phyloP scores from a whole-genome alignment of 768 basidiomycete genomes.

The Phanerodontia chrysosporium region DNA sequence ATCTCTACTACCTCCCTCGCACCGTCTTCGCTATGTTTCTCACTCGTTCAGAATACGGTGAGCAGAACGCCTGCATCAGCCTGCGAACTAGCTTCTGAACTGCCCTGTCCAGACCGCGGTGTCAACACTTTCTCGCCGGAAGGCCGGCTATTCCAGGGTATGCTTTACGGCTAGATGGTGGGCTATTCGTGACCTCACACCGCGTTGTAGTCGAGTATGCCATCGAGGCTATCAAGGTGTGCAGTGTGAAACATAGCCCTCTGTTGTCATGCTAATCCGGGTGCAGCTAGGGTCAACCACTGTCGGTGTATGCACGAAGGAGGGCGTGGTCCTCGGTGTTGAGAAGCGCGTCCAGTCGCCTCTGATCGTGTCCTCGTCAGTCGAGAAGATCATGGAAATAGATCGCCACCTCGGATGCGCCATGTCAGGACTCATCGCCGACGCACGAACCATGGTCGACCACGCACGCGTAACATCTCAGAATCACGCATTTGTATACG shows the following conservation, averaged over 20 bases:
- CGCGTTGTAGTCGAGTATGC: slow-evolving; percentile 86
- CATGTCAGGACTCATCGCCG: slow-evolving; percentile 96
- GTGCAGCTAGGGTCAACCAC: slow-evolving; percentile 94
- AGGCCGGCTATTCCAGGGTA: slow-evolving; percentile 97
- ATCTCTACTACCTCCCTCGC: not conserved
- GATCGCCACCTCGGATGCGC: slow-evolving; percentile 95
- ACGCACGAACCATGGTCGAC: slow-evolving; percentile 99
- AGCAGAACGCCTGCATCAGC: slow-evolving; percentile 1
- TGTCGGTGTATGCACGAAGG: slow-evolving; percentile 86
- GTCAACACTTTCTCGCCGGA: slow-evolving; percentile 99
- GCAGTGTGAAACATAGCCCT: slow-evolving; percentile 9
- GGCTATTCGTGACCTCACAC: not conserved
- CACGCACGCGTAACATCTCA: slow-evolving; percentile 96
- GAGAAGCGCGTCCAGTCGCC: slow-evolving; percentile 99
- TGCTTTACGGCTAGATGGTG: not conserved
- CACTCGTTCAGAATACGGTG: slow-evolving; percentile 94
- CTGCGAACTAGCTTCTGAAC: not conserved
- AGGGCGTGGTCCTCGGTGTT: slow-evolving; percentile 90
- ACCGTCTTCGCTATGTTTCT: slow-evolving; percentile 63
- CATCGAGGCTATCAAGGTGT: slow-evolving; percentile 96
- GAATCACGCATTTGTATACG: slow-evolving; percentile 94
- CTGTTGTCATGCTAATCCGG: not conserved
- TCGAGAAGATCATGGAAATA: slow-evolving; percentile 99
- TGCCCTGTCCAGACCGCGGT: slow-evolving; percentile 71
- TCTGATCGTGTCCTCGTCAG: slow-evolving; percentile 89